Base-by-base conservation (phyloP, 768 basidiomycete genomes). In the Boletus speciosus region DNA sequence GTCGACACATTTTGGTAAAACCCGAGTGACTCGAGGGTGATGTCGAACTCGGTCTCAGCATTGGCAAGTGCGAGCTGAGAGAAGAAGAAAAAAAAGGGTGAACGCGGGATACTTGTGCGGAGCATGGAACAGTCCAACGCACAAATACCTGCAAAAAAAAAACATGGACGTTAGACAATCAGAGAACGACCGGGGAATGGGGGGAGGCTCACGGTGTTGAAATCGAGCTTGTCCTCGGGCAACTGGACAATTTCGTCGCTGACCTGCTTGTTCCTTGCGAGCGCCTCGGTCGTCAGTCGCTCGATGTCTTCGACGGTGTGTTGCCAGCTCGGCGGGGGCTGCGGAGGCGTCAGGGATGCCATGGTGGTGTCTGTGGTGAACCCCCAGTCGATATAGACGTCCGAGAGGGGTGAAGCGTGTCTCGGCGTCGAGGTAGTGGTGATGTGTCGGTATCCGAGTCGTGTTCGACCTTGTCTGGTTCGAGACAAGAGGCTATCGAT, bases 1-100 rank as follows among this genome's bases (percentile, higher is more conserved):
- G 83, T 74, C 27, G 89, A 87, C 27, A 93, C 90, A 60, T 92
- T 88, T 67, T 91, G 87, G 64, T 92, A 88, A 71, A 95, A 94
- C 0, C 76, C 71, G 19, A 90, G 75, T 0, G 86, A 86, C 56
- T 88, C 86, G 5, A 75, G 66, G 35, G 73, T 63, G 9, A 66
- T 62, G 46, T 83, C 78, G 36, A 83, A 73, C 11, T 74, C 66
- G 16, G 84, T 78, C 42, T 90, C 86, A 3, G 78, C 78, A 19
- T 76, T 63, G 5, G 85, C 81, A 23, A 92, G 81, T 10, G 79
- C 73, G n/a, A 78, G 63, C 88, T 91, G 36, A 3, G 12, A 5
- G 50, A 31, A 41, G 8, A 44, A 44, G 32, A 3, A 12, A 7
- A 51, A 25, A 38, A 11, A 41, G 41, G 35, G 12, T 69, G 41